Base-by-base conservation (phyloP, 2,329 filamentous ascomycete genomes). In the Beauveria caledonica region DNA sequence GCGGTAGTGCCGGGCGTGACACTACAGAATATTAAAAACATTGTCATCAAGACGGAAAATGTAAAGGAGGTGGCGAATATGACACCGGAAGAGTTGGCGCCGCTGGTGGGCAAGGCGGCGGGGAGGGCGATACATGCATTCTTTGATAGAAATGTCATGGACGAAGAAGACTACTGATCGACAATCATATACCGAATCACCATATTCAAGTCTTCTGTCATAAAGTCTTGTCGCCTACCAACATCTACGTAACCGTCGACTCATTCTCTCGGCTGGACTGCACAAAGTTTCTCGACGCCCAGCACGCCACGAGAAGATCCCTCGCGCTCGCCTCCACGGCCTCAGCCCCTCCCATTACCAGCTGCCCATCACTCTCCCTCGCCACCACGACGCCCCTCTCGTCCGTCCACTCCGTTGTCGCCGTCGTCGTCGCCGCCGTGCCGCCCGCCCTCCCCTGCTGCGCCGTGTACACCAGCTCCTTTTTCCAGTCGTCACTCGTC, bases 51-150 rank as follows among this genome's bases (percentile, higher is more conserved):
- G 69, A 84, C 87, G 65, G 87, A 88, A 65, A 96, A 86, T 73
- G 78, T 99, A 39, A 78, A 80, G 58, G 92, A 95, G 67, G 80
- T 99, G 65, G 91, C 91, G 36, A 96, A 97, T 74, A 90, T 96
- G 84, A 80, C 79, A n/a, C 80, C 86, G 62, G 81, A 82, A 53
- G 88, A 92, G 66, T 74, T 99, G 63, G 82, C 85, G 64, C 82
- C 82, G 33, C 65, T 95, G 61, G 86, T 97, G 25, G 94, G 94
- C 0, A 86, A 79, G 64, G 88, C 93, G 70, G 85, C 87, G 17
- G 92, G 84, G 27, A 83, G 86, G 70, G 85, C 88, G 75, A 90
- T 97, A 42, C 77, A 85, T 60, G 80, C 82, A 17, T 97, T 99
- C 71, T 97, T 99, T 67, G 88, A 87, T 23, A 75, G 80, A 54